Base-by-base conservation (phyloP, 208 protist species). In the Strigomonas culicis region DNA sequence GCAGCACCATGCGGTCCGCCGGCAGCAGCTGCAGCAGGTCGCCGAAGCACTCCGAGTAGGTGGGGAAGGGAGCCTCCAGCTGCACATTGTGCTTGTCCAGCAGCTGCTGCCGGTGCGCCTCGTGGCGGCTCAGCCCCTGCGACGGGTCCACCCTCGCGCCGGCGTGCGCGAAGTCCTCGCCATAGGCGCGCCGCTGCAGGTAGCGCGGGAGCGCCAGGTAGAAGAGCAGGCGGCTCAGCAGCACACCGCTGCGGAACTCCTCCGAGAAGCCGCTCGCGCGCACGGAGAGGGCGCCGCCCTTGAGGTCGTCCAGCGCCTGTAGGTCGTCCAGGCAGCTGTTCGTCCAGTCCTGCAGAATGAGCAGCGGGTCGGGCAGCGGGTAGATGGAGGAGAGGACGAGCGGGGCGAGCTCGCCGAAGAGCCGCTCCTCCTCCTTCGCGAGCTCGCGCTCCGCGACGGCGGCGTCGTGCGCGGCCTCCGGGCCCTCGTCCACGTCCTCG, bases 121-220 rank as follows among this genome's bases (percentile, higher is more conserved):
- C 2, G 59, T 58, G 31, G 15, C 43, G 15, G 61, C 61, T 21
- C 21, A 28, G 49, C 44, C 56, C 30, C 50, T 27, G 66, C 43
- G 1, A 13, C 59, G 6, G 22, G 46, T 25, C 49, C 31, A 39
- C 19, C 44, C 53, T 43, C 50, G 32, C 30, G 22, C 24, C 11
- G 61, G 36, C 27, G 31, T 19, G 39, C 46, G 15, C 21, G 58
- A 6, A 36, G 41, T 63, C 64, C 41, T 72, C 30, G 68, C 65
- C 47, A 44, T 49, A 49, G 19, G 75, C 82, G 28, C 66, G 74
- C 56, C 75, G 77, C 51, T 82, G 77, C 55, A 84, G 70, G 69
- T 94, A 96, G 13, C 87, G 83, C 13, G 90, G 90, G 10, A 96
- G 68, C 27, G 90, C 84, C 17, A 96, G 72, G 70, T 96, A 96